Percentiles rank a stretch among this genome's conserved stretches.
Conservation (phyloP, 164 flowering plant genomes). For the Berberis thunbergii region DNA sequence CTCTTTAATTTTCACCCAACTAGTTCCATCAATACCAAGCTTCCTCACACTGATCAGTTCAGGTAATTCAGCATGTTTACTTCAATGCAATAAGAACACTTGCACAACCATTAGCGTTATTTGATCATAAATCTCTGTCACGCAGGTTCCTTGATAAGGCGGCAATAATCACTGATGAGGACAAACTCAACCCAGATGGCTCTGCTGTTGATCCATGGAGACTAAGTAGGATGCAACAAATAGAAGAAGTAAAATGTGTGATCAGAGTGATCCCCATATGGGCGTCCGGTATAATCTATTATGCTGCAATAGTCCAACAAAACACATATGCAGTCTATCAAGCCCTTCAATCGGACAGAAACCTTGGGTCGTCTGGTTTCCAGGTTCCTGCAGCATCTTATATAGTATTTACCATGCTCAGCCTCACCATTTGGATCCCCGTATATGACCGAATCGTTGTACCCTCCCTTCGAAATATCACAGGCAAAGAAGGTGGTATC, state of each 20-base stretch:
- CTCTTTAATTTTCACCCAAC: conserved; percentile 36
- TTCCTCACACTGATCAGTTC: conserved; percentile 64
- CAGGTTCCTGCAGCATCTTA: conserved; percentile 48
- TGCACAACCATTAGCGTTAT: no score
- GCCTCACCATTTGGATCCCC: conserved; percentile 52
- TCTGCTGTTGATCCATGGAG: conserved; percentile 64
- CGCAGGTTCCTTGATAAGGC: conserved; percentile 72
- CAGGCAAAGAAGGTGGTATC: conserved; percentile 40
- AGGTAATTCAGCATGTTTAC: conserved; percentile 27
- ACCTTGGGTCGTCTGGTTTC: conserved; percentile 24
- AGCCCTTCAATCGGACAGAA: conserved; percentile 49
- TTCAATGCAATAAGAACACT: no score
- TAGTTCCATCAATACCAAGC: conserved; percentile 43
- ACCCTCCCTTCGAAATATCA: conserved; percentile 26
- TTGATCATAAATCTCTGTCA: no score
- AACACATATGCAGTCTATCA: conserved; percentile 36
- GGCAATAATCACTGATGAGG: conserved; percentile 44
- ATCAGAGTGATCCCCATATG: conserved; percentile 67
- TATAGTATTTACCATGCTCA: conserved; percentile 36
- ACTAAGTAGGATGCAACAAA: conserved; percentile 63
- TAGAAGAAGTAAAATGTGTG: conserved; percentile 76
- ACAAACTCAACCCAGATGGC: conserved; percentile 46
- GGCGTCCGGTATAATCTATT: conserved; percentile 36
- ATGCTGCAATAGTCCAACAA: conserved; percentile 25
- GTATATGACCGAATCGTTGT: conserved; percentile 49